Percentiles rank a stretch among this genome's conserved stretches.
These are phyloP conservation scores for Podospora bellae-mahoneyi DNA, from an alignment of 495 filamentous ascomycete species.

Conservation along the genomic window DNA sequence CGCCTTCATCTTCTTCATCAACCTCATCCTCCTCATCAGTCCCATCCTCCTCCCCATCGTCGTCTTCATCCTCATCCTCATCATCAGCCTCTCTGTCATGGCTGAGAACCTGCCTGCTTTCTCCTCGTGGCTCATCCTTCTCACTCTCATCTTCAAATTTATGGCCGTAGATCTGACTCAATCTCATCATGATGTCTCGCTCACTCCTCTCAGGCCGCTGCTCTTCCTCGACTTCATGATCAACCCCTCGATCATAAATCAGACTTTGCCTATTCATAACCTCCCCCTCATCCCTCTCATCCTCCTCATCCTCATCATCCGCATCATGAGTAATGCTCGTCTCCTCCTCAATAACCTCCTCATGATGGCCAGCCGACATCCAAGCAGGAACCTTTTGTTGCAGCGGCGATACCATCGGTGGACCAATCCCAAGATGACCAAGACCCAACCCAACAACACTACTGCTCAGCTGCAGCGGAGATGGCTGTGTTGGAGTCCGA, in stretches of 20 bases:
- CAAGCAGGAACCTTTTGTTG: not conserved
- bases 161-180: too few species aligned
- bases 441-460: conserved; percentile 3
- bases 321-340: conserved; percentile 8
- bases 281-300: conserved; percentile 3
- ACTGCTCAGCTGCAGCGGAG: not conserved
- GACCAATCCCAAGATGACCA: not conserved
- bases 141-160: not conserved
- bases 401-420: not conserved
- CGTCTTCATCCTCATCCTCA: conserved; percentile 4
- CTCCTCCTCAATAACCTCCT: not conserved
- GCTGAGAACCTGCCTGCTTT: too few species aligned
- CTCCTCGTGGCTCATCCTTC: not conserved
- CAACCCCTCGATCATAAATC: not conserved
- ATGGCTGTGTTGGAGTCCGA: not conserved
- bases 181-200: too few species aligned
- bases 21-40: too few species aligned
- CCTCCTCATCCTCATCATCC: conserved; percentile 18
- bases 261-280: not conserved
- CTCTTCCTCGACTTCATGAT: not conserved
- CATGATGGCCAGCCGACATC: not conserved
- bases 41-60: not conserved
- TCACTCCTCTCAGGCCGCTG: too few species aligned
- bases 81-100: too few species aligned
- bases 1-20: too few species aligned